A percentile compares a stretch with the other conserved stretches of the same genome.
Evolutionary conservation across 805 yeast genomes (phyloP).

Genomic region (Kuraishia borneana): DNA sequence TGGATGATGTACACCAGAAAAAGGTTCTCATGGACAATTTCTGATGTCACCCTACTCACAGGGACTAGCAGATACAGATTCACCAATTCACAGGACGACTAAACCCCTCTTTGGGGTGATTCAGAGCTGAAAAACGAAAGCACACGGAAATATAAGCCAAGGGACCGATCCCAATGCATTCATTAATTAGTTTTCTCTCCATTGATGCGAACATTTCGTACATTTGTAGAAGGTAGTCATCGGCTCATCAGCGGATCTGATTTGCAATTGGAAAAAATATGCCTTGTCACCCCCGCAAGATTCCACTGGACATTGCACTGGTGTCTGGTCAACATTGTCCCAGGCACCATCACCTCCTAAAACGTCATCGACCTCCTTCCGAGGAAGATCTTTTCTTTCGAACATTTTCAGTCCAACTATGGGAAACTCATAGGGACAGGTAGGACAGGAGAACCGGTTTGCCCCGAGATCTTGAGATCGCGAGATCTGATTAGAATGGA

Average conservation of each 20-base stretch:
- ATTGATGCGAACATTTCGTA: constrained; percentile 84
- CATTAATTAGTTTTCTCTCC: constrained; percentile 85
- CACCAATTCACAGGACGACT: too few relatives aligned
- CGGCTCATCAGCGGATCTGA: constrained; percentile 97
- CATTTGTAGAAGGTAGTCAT: constrained; percentile 98
- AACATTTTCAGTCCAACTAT: constrained; percentile 74
- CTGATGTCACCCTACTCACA: too few relatives aligned
- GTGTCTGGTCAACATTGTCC: constrained; percentile 97
- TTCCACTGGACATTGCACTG: constrained; percentile 85
- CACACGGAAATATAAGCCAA: too few relatives aligned
- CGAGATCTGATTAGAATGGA: constrained; percentile 26
- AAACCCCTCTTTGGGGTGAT: too few relatives aligned
- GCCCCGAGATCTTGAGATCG: constrained; percentile 37
- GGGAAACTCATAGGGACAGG: constrained; percentile 93
- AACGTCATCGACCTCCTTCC: constrained; percentile 93
- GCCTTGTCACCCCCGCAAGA: constrained; percentile 84
- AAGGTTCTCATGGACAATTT: too few relatives aligned
- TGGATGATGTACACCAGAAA: too few relatives aligned
- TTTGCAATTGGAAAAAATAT: constrained; percentile 92
- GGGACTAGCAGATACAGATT: too few relatives aligned
- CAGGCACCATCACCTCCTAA: constrained; percentile 96
- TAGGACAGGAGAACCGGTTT: constrained; percentile 74
- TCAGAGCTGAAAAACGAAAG: too few relatives aligned
- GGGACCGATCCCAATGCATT: too few relatives aligned
- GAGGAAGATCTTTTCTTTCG: constrained; percentile 71